Evolutionary conservation across 805 yeast species (phyloP).

Genomic region (Starmerella etchellsii): DNA sequence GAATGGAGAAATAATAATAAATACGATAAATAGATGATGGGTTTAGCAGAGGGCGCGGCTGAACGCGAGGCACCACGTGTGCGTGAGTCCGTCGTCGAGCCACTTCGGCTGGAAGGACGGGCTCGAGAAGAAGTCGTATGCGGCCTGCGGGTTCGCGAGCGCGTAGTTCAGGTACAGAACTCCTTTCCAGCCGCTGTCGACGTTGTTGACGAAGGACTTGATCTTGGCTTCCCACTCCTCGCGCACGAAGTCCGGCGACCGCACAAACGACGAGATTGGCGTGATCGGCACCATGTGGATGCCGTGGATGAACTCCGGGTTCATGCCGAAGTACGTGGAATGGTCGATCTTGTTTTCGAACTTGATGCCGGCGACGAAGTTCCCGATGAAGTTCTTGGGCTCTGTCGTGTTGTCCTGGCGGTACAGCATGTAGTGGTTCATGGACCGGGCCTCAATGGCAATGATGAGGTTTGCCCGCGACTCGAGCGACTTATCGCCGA

Average conservation of each 20-base stretch:
- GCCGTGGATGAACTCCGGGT: slow-evolving; percentile 56
- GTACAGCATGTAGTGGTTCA: slow-evolving; percentile 45
- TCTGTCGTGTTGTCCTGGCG: slow-evolving; percentile 36
- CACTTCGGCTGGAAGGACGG: slow-evolving; percentile 37
- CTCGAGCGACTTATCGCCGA: slow-evolving; percentile 41
- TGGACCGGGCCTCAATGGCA: slow-evolving; percentile 40
- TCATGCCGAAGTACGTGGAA: slow-evolving; percentile 56
- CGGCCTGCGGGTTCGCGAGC: slow-evolving; percentile 46
- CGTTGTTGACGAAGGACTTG: slow-evolving; percentile 29
- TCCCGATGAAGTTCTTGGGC: slow-evolving; percentile 40
- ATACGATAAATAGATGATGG: too few relatives aligned
- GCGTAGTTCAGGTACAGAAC: slow-evolving; percentile 58
- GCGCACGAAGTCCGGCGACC: slow-evolving; percentile 38
- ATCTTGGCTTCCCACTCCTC: slow-evolving; percentile 49
- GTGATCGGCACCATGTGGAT: slow-evolving; percentile 68
- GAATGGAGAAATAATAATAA: neutral
- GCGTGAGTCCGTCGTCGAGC: slow-evolving; percentile 69
- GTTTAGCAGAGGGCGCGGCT: slow-evolving; percentile 32
- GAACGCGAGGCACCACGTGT: slow-evolving; percentile 71
- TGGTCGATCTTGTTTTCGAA: slow-evolving; percentile 64
- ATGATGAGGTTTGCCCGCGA: slow-evolving; percentile 47
- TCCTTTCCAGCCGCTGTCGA: slow-evolving; percentile 55
- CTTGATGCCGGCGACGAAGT: slow-evolving; percentile 55
- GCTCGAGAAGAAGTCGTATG: slow-evolving; percentile 47
- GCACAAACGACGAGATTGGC: slow-evolving; percentile 44